phyloP scores from a whole-genome alignment of 78 protist genomes.

The Dictyostelium capitatum region DNA sequence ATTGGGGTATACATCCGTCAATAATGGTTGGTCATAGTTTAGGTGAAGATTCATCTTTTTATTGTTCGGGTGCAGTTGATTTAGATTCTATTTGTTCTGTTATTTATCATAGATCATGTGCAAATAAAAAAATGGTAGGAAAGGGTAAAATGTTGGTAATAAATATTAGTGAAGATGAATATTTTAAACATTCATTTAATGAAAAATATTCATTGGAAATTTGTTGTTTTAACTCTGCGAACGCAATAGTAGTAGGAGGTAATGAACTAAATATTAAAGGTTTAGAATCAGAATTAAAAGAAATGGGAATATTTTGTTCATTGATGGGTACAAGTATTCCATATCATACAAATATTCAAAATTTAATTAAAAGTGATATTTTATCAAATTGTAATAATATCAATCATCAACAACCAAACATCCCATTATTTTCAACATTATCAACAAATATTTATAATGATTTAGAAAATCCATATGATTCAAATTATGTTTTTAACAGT shows the following conservation, averaged over 20 bases:
- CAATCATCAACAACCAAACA: not conserved
- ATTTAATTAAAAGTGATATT: not conserved
- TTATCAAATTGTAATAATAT: not conserved
- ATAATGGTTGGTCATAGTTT: constrained; percentile 65
- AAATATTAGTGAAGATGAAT: not conserved
- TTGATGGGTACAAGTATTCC: not conserved
- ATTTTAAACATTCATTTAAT: not conserved
- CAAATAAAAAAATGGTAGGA: constrained; percentile 15
- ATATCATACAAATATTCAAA: not conserved
- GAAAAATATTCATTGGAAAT: not conserved
- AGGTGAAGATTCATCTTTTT: constrained; percentile 30
- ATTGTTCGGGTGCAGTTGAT: constrained; percentile 1
- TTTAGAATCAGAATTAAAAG: not conserved
- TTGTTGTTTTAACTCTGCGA: not conserved
- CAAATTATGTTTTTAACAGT: not conserved
- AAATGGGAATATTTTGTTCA: not conserved
- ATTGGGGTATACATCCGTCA: constrained; percentile 55
- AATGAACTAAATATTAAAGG: not conserved
- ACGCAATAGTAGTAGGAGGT: not conserved
- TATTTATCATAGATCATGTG: not conserved
- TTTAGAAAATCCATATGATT: not conserved
- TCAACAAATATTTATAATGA: not conserved
- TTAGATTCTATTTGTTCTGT: not conserved
- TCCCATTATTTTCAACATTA: not conserved
- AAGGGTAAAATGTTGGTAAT: constrained; percentile 40